phyloP scores from a whole-genome alignment of 306 rosid species.

The Cicer chorassanicum region DNA sequence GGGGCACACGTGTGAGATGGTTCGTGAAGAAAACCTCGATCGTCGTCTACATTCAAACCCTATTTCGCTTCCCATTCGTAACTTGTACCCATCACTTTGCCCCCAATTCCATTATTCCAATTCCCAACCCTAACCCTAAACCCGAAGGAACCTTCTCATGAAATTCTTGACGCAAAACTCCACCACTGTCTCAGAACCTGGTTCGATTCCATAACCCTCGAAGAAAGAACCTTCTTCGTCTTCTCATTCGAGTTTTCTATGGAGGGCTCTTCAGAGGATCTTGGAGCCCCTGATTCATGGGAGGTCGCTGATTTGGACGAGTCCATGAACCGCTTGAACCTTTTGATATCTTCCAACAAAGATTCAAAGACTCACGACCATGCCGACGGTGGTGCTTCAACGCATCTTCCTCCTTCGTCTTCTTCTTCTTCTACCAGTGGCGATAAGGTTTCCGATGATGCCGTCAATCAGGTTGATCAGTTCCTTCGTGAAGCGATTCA shows the following conservation, averaged over 20 bases:
- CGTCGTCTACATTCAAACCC: constrained; percentile 53
- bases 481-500: constrained; percentile 94
- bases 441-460: constrained; percentile 61
- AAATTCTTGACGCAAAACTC: constrained; percentile 43
- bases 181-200: constrained; percentile 40
- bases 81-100: constrained; percentile 41
- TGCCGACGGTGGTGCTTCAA: constrained; percentile 21
- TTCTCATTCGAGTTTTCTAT: constrained; percentile 48
- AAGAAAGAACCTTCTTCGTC: background rate
- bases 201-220: constrained; percentile 48
- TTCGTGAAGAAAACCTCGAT: constrained; percentile 26
- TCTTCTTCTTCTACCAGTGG: constrained; percentile 44
- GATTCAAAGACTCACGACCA: constrained; percentile 49
- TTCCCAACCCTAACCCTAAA: constrained; percentile 56
- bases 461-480: constrained; percentile 76
- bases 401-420: constrained; percentile 39
- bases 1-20: constrained; percentile 52
- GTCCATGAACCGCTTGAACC: constrained; percentile 78
- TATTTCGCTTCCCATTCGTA: constrained; percentile 42
- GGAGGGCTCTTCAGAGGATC: constrained; percentile 95
- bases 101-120: constrained; percentile 21
- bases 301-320: constrained; percentile 90
- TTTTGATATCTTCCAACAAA: constrained; percentile 66
- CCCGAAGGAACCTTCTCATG: constrained; percentile 51
- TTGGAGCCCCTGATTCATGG: constrained; percentile 97